Evolutionary conservation across 2,329 filamentous ascomycete species (phyloP).

Genomic region (Ilyonectria robusta): DNA sequence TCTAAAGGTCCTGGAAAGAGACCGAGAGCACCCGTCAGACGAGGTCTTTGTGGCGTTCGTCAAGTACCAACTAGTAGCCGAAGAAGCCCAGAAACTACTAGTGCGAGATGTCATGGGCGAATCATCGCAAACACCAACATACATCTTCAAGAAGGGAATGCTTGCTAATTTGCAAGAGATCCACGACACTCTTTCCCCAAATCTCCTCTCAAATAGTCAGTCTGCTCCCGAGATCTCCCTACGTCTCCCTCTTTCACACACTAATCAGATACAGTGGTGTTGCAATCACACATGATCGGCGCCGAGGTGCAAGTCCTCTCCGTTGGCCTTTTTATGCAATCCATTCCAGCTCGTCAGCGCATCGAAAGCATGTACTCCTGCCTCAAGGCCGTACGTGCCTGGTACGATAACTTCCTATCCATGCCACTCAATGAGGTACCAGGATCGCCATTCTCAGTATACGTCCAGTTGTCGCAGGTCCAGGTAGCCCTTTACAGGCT

Average conservation of each 20-base stretch:
- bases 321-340: slow-evolving; percentile 51
- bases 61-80: slow-evolving; percentile 57
- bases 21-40: slow-evolving; percentile 65
- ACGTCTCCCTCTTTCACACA: not conserved
- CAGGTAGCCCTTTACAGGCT: slow-evolving; percentile 57
- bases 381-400: slow-evolving; percentile 53
- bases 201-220: slow-evolving; percentile 49
- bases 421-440: slow-evolving; percentile 49
- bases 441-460: slow-evolving; percentile 52
- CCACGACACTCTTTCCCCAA: slow-evolving; percentile 41
- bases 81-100: slow-evolving; percentile 54
- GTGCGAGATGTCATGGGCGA: slow-evolving; percentile 50
- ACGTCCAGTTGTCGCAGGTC: slow-evolving; percentile 54
- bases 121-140: slow-evolving; percentile 47
- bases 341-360: slow-evolving; percentile 50
- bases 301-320: slow-evolving; percentile 53
- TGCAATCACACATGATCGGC: slow-evolving; percentile 49
- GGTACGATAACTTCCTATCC: slow-evolving; percentile 55
- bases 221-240: not conserved
- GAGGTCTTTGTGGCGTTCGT: slow-evolving; percentile 58
- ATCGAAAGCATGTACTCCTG: slow-evolving; percentile 55
- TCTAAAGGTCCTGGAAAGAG: slow-evolving; percentile 60
- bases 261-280: slow-evolving; percentile 44
- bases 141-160: slow-evolving; percentile 52
- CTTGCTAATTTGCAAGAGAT: slow-evolving; percentile 48